Evolutionary conservation across 176 grass and related monocot species (phyloP), one percentile per base, ranked within the genome.

Genomic region (Triticum timopheevii): DNA sequence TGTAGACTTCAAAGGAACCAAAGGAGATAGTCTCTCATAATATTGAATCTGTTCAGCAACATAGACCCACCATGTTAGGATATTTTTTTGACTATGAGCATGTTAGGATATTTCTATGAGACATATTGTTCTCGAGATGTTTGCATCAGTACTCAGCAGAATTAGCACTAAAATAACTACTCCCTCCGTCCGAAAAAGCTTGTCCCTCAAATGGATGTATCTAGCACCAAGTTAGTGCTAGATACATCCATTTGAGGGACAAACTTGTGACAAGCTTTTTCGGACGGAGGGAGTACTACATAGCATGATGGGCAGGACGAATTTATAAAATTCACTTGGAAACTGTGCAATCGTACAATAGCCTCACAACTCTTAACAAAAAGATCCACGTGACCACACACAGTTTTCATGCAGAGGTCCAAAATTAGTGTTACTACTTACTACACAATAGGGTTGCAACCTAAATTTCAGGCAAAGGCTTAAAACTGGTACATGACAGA

Each of bases 1-100:
- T 63, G 92, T 90, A 79, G 86, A 75, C 77, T 94, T 91, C 52
- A 95, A 77, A 94, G 96, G 93, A 94, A 96, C 82, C 69, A 98
- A 78, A 79, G 96, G 96, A 42, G 88, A 98, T 50, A 96, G 66
- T 81, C 96, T 92, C 86, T 98, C 92, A 88, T 98, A 98, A 94
- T 98, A 82, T 58, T 93, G 96, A 83, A 96, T 89, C 96, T 98
- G 86, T 30, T 68, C 67, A 79, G 39, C 36, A 83, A 61, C 42
- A 86, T 65, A 35, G 49, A 66, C 20, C 30, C 6, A 58, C 13
- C 72, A 88, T 45, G 70, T 85, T 40, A 67, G 30, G 25, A 80
- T 73, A 73, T 78, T 86, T 86, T 45, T 54, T 54, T 54, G 1
- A 54, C 50, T 54, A 54, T 54, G 16, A 58, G 36, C 72, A 88